Evolutionary conservation across 2,329 filamentous ascomycete genomes (phyloP).

Genomic region (Pleurostoma richardsiae): DNA sequence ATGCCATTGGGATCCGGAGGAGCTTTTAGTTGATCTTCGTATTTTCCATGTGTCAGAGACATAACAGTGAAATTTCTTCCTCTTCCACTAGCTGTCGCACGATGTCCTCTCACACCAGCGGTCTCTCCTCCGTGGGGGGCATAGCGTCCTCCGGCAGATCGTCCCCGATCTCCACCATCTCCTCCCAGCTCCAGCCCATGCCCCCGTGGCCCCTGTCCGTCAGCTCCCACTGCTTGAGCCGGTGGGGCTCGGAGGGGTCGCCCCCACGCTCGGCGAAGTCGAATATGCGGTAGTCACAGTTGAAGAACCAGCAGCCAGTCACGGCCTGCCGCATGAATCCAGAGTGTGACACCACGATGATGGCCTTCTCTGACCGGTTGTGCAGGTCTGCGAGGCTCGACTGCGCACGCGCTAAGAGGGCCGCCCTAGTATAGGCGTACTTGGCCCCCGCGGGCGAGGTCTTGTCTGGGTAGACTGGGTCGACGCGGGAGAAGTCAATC

Average conservation of each 20-base stretch:
- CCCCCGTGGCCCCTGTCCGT: constrained; percentile 43
- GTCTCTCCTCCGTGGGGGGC: constrained; percentile 5
- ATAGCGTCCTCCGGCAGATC: constrained; percentile 17
- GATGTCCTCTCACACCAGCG: not conserved
- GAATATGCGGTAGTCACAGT: constrained; percentile 62
- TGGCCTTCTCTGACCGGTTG: constrained; percentile 50
- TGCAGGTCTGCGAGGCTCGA: constrained; percentile 43
- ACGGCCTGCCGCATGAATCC: constrained; percentile 57
- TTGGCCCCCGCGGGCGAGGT: constrained; percentile 33
- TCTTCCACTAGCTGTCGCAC: too few relatives aligned
- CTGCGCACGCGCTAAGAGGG: constrained; percentile 51
- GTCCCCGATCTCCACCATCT: constrained; percentile 20
- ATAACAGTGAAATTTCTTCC: too few relatives aligned
- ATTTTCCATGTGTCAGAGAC: too few relatives aligned
- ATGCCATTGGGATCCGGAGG: too few relatives aligned
- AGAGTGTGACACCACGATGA: constrained; percentile 62
- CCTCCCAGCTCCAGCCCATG: constrained; percentile 41
- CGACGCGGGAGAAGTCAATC: constrained; percentile 52
- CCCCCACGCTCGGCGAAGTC: constrained; percentile 33
- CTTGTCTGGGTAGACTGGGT: constrained; percentile 61
- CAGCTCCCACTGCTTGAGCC: constrained; percentile 41
- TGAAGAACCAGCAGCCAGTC: constrained; percentile 50
- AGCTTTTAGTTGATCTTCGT: too few relatives aligned
- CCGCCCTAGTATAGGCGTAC: constrained; percentile 48
- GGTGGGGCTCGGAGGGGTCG: constrained; percentile 19